Percentiles rank a stretch among this genome's conserved stretches.
Conservation (phyloP, 345 rosid species). For the Dipteronia dyeriana region DNA sequence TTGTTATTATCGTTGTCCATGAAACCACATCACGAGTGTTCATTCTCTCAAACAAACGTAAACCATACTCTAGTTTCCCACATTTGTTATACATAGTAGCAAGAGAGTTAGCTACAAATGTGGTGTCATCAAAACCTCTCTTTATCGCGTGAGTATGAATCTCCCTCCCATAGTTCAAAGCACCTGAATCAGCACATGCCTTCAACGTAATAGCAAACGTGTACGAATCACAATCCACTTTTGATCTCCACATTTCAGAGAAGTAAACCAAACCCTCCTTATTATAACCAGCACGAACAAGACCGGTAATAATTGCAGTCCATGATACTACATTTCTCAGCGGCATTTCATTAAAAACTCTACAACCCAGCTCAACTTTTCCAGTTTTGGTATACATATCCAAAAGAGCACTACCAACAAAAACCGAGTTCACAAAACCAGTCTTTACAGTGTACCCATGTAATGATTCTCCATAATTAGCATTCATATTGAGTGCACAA, state of each 20-base stretch:
- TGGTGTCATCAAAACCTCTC: conserved; percentile 49
- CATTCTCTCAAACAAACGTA: conserved; percentile 62
- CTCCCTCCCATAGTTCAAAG: conserved; percentile 64
- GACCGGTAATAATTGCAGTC: conserved; percentile 80
- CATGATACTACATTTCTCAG: conserved; percentile 66
- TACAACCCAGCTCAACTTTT: conserved; percentile 47
- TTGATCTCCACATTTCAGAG: conserved; percentile 60
- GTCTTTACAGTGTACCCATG: conserved; percentile 66
- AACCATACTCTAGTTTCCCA: conserved; percentile 62
- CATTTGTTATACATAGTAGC: conserved; percentile 76
- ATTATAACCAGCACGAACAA: conserved; percentile 60
- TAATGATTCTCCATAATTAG: conserved; percentile 55
- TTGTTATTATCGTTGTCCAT: conserved; percentile 69
- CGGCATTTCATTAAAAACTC: conserved; percentile 70
- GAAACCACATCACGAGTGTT: conserved; percentile 65
- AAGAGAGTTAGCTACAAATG: conserved; percentile 74
- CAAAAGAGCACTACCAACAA: conserved; percentile 68
- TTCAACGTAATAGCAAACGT: conserved; percentile 67
- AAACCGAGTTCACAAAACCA: conserved; percentile 59
- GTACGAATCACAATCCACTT: conserved; percentile 50
- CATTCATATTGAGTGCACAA: conserved; percentile 52
- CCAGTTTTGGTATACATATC: conserved; percentile 70
- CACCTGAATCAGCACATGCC: conserved; percentile 73
- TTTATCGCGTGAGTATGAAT: conserved; percentile 65
- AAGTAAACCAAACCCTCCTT: conserved; percentile 61